Evolutionary conservation across 371 early-diverging fungal genomes (phyloP).

Genomic region (Mortierella sp.): DNA sequence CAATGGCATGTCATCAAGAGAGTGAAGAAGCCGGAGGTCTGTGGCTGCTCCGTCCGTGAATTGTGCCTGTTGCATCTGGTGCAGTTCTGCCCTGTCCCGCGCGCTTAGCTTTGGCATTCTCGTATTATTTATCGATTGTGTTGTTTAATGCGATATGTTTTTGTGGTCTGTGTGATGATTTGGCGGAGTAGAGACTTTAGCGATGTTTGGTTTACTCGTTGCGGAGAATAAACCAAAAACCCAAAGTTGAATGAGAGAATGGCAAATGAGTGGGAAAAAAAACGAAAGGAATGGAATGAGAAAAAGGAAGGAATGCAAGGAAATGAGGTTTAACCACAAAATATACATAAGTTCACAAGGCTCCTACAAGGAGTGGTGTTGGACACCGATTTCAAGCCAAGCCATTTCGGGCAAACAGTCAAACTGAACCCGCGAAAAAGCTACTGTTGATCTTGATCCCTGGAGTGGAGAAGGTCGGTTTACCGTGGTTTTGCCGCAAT

Average conservation of each 20-base stretch:
- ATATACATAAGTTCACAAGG: background rate
- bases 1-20: background rate
- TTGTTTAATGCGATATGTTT: background rate
- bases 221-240: background rate
- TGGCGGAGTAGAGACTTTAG: background rate
- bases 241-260: background rate
- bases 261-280: background rate
- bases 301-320: background rate
- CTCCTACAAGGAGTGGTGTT: no score
- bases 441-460: background rate
- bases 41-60: background rate
- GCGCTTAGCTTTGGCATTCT: slow-evolving; percentile 1
- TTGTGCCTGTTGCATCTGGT: slow-evolving; percentile 10
- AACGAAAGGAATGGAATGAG: background rate
- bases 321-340: background rate
- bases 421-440: background rate
- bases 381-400: no score
- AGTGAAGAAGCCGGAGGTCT: background rate
- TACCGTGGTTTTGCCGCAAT: background rate
- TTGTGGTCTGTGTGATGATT: background rate
- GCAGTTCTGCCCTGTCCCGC: slow-evolving; percentile 9
- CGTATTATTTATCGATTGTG: background rate
- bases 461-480: background rate
- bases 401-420: no score
- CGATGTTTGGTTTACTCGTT: background rate